phyloP scores from a whole-genome alignment of 2,329 filamentous ascomycete species.

The Daldinia eschscholtzii region DNA sequence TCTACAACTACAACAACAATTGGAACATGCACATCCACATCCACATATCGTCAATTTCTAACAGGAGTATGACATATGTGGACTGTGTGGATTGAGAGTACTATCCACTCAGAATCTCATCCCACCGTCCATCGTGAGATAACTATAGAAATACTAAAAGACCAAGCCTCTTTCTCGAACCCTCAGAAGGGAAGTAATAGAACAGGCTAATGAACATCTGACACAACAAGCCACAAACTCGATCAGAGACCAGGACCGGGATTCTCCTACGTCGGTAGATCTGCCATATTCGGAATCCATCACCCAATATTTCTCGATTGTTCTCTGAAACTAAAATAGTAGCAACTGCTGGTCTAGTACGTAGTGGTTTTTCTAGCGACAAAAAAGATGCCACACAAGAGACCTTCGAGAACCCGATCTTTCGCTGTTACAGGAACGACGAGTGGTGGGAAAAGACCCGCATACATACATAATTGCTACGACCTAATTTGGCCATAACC shows the following conservation, averaged over 20 bases:
- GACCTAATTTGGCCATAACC: constrained; percentile 15
- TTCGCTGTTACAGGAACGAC: constrained; percentile 19
- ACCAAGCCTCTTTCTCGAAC: constrained; percentile 15
- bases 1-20: not conserved
- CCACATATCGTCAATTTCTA: constrained; percentile 20
- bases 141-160: not conserved
- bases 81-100: not conserved
- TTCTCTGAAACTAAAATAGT: constrained; percentile 37
- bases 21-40: not conserved
- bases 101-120: constrained; percentile 12
- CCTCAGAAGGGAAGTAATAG: constrained; percentile 4
- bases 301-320: constrained; percentile 19
- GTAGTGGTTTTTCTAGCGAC: constrained; percentile 11
- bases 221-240: constrained; percentile 34
- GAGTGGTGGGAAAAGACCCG: constrained; percentile 18
- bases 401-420: constrained; percentile 25
- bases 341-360: constrained; percentile 28
- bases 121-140: constrained; percentile 22
- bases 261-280: constrained; percentile 42
- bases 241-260: constrained; percentile 24
- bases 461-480: constrained; percentile 2
- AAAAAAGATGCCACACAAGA: constrained; percentile 23
- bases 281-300: constrained; percentile 38
- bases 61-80: constrained; percentile 15
- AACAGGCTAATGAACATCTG: constrained; percentile 17